These are phyloP conservation scores for Cutaneotrichosporon mucoides DNA, from an alignment of 1,284 basidiomycete species.

Conservation along the genomic window DNA sequence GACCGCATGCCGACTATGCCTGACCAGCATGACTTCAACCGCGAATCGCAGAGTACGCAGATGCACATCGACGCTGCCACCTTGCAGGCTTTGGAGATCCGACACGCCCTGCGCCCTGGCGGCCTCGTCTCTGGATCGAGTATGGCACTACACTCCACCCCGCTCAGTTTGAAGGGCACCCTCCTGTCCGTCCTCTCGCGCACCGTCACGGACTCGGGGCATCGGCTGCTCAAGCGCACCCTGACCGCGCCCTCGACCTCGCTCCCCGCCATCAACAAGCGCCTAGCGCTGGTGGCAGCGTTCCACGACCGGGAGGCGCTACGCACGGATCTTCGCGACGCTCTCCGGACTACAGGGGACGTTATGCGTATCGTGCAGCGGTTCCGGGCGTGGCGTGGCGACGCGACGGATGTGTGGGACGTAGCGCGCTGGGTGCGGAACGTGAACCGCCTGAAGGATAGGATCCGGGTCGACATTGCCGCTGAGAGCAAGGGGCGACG, in stretches of 20 bases:
- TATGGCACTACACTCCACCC: background rate
- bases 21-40: constrained; percentile 54
- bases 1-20: constrained; percentile 69
- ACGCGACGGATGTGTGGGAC: constrained; percentile 54
- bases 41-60: constrained; percentile 57
- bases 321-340: constrained; percentile 62
- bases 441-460: constrained; percentile 24
- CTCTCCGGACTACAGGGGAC: constrained; percentile 64
- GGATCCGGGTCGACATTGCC: constrained; percentile 15
- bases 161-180: constrained; percentile 53
- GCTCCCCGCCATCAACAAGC: constrained; percentile 63
- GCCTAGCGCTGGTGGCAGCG: constrained; percentile 74
- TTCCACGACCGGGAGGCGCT: constrained; percentile 64
- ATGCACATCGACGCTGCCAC: constrained; percentile 92
- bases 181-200: constrained; percentile 73
- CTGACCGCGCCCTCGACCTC: constrained; percentile 66
- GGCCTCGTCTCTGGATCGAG: constrained; percentile 48
- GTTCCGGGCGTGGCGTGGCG: constrained; percentile 67
- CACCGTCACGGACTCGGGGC: constrained; percentile 74
- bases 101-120: constrained; percentile 70
- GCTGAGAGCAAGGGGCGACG: background rate
- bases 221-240: constrained; percentile 60
- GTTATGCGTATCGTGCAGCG: constrained; percentile 72
- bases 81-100: constrained; percentile 80
- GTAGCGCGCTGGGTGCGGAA: constrained; percentile 35